Evolutionary conservation across 192 early-diverging fungal species (phyloP).

Genomic region (Dimargaris verticillata): DNA sequence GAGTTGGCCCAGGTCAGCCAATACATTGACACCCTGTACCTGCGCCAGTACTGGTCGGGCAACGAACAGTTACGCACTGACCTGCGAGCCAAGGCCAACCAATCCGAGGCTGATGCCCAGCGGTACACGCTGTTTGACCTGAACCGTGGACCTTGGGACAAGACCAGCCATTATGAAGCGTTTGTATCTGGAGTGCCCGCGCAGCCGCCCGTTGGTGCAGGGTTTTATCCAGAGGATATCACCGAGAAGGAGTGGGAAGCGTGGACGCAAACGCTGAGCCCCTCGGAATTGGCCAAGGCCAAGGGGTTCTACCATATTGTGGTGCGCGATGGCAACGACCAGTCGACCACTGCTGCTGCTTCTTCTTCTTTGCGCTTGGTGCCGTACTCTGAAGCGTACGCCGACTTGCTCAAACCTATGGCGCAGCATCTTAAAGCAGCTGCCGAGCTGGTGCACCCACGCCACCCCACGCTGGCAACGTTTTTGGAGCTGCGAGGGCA

Average conservation of each 20-base stretch:
- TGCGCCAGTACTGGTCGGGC: conserved; percentile 47
- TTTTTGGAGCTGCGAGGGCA: conserved; percentile 40
- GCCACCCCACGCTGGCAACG: conserved; percentile 29
- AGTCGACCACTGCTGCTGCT: not conserved
- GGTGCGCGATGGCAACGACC: conserved; percentile 19
- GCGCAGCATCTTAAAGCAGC: conserved; percentile 35
- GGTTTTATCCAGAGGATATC: conserved; percentile 61
- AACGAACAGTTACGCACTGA: conserved; percentile 33
- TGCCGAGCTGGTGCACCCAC: conserved; percentile 29
- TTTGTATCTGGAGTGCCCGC: conserved; percentile 28
- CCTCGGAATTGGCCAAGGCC: conserved; percentile 30
- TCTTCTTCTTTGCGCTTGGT: conserved; percentile 22
- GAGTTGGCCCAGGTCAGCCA: conserved; percentile 43
- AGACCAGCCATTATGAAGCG: conserved; percentile 31
- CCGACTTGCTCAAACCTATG: conserved; percentile 33
- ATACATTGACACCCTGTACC: conserved; percentile 39
- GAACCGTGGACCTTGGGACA: conserved; percentile 52
- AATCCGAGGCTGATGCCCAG: conserved; percentile 17
- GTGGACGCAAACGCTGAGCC: conserved; percentile 31
- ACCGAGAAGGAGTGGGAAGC: conserved; percentile 37
- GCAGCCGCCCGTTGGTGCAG: conserved; percentile 34
- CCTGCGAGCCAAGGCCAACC: conserved; percentile 19
- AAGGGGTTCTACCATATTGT: conserved; percentile 48
- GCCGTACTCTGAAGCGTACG: conserved; percentile 40
- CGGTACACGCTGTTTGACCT: conserved; percentile 37